Base-by-base conservation (phyloP, 257 asterid species). In the Plantago major region DNA sequence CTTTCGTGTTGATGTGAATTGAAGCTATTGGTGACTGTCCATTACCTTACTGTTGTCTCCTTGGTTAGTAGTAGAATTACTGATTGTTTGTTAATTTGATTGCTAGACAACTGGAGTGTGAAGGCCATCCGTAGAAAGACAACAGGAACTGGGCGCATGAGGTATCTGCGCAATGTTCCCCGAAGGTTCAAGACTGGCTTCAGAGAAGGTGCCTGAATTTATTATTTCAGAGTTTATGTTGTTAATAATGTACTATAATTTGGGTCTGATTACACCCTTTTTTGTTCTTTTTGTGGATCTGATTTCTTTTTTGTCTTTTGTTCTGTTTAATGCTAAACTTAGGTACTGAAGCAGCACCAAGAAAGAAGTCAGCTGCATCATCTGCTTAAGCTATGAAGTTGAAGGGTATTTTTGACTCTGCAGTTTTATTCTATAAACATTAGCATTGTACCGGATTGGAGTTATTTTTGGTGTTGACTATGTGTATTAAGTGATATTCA, bases 71-170 rank as follows among this genome's bases (percentile, higher is more conserved):
- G 6, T 33, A 33, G 40, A 30, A 30, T 30, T 2, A 33, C 40
- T 33, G 6, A 47, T 13, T 10, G 9, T 47, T 9, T 47, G 52
- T 47, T 46, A 52, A 52, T 8, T 52, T 10, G 6, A 30, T 52
- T 52, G 38, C 7, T 52, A 75, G 80, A 75, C 68, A 75, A 86
- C 78, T 86, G 91, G 95, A 86, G 95, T 70, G 88, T 76, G 70
- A 87, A 87, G 82, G 95, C 92, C n/a, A 87, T 84, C 18, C 82
- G 95, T 38, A 60, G 95, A 66, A 82, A 87, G 88, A 87, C 95
- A 3, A 84, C 95, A 15, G 93, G 94, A 52, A 82, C 90, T 14
- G 95, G 95, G n/a, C 83, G 90, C 7, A 87, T 87, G 95, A 84
- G 90, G 90, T 82, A 87, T 42, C 82, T 84, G n/a, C 87, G 90